Conservation (phyloP, 2,329 filamentous ascomycete species). For the Ophiocordyceps camponoti-saundersi region DNA sequence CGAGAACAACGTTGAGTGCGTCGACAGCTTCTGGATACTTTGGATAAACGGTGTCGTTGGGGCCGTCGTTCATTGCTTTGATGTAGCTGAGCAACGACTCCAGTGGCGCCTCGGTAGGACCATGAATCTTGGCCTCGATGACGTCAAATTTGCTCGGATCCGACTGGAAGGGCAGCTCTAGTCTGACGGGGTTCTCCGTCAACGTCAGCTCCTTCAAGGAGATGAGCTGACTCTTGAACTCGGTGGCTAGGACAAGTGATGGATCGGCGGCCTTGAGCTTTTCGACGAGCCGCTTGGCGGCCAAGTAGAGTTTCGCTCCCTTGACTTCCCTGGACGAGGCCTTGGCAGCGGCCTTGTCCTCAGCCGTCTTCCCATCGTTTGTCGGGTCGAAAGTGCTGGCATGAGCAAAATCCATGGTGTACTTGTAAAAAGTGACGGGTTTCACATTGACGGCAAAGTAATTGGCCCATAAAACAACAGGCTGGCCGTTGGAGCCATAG, state of each 20-base stretch:
- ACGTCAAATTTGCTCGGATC: constrained; percentile 13
- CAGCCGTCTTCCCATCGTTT: neutral
- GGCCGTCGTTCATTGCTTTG: constrained; percentile 20
- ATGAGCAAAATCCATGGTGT: constrained; percentile 22
- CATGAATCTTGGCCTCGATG: constrained; percentile 24
- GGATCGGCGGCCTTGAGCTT: constrained; percentile 15
- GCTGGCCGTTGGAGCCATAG: constrained; percentile 25
- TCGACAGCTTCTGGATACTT: constrained; percentile 30
- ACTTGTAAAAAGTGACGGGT: constrained; percentile 22
- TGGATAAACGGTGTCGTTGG: constrained; percentile 23
- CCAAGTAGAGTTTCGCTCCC: constrained; percentile 23
- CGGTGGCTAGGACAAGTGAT: constrained; percentile 21
- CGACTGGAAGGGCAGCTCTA: constrained; percentile 17
- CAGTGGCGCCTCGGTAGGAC: constrained; percentile 20
- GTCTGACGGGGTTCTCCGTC: constrained; percentile 12
- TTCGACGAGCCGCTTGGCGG: constrained; percentile 21
- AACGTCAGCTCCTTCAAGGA: constrained; percentile 19
- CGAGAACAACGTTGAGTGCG: constrained; percentile 34
- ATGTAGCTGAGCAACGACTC: constrained; percentile 26
- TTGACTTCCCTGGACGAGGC: constrained; percentile 15
- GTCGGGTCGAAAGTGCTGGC: constrained; percentile 2
- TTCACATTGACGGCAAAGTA: constrained; percentile 29
- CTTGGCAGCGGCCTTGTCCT: constrained; percentile 1
- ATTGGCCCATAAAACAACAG: constrained; percentile 34
- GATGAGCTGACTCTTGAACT: constrained; percentile 33